A percentile compares a stretch with the other conserved stretches of the same genome.
Conservation (phyloP, 2,329 filamentous ascomycete genomes). For the Fusarium secorum region DNA sequence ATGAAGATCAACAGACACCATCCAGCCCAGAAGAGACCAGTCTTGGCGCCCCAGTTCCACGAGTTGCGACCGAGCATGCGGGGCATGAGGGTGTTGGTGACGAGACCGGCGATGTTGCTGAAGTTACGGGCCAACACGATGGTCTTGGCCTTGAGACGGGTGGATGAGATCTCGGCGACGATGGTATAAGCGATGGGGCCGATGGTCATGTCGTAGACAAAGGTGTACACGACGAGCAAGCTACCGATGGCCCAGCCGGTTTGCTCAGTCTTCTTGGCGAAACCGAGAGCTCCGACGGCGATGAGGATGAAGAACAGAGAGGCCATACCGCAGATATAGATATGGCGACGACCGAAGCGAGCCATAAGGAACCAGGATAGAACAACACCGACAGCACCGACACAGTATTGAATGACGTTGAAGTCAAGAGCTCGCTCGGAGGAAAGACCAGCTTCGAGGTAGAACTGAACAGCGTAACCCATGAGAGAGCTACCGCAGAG, state of each 20-base stretch:
- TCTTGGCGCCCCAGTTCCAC: slow-evolving; percentile 58
- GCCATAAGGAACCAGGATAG: slow-evolving; percentile 17
- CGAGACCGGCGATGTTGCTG: slow-evolving; percentile 59
- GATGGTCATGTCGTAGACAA: slow-evolving; percentile 51
- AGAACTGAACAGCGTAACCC: slow-evolving; percentile 16
- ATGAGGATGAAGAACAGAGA: slow-evolving; percentile 3
- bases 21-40: slow-evolving; percentile 55
- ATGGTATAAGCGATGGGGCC: slow-evolving; percentile 80
- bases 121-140: slow-evolving; percentile 54
- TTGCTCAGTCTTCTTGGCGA: slow-evolving; percentile 49
- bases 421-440: slow-evolving; percentile 7
- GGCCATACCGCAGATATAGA: slow-evolving; percentile 7
- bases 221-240: slow-evolving; percentile 54
- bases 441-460: slow-evolving; percentile 4
- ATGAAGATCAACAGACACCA: slow-evolving; percentile 54
- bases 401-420: slow-evolving; percentile 14
- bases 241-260: slow-evolving; percentile 55
- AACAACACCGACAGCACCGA: slow-evolving; percentile 4
- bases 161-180: slow-evolving; percentile 64
- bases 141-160: slow-evolving; percentile 55
- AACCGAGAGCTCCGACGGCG: slow-evolving; percentile 46
- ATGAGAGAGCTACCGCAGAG: slow-evolving; percentile 15
- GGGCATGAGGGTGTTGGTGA: slow-evolving; percentile 55
- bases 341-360: slow-evolving; percentile 7
- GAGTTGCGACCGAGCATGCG: slow-evolving; percentile 55